Evolutionary conservation across 1,284 basidiomycete species (phyloP), one percentile per base, ranked within the genome.

Genomic region (Ustanciosporium gigantosporum): DNA sequence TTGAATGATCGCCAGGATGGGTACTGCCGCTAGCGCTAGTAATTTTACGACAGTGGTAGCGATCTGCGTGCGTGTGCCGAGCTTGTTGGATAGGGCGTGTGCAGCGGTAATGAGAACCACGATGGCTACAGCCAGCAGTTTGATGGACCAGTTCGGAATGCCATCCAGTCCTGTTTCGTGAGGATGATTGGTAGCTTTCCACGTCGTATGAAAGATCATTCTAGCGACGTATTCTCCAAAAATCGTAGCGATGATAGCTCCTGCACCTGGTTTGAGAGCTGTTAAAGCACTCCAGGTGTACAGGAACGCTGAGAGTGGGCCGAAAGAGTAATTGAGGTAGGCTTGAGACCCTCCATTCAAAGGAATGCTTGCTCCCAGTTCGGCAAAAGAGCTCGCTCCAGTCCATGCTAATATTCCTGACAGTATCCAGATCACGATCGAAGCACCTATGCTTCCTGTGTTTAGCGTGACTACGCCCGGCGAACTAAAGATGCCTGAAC

Each of bases 141-240:
- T 95, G 80, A 90, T 90, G n/a, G 88, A 86, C 91, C 91, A 95
- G 59, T 88, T 84, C 25, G 93, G 91, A 45, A 94, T 87, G 34
- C 84, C 85, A 70, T 89, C 86, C 6, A 66, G 47, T 85, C 83
- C 73, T 83, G 47, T 80, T 82, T 73, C 87, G 85, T 84, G 85
- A 86, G 73, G 89, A 83, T 56, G 89, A 81, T 62, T 87, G 16
- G 52, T 25, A 0, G 50, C 47, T 43, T 65, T 44, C 82, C 48
- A 52, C 8, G 68, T 73, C 6, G 78, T 67, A 41, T 83, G 81
- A 39, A 79, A 81, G 17, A 83, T 44, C 36, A 83, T 79, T 5
- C 82, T 76, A 34, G 81, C 94, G 48, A 95, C 78, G 76, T 98
- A 98, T 80, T 98, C 94, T 86, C 66, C 70, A 55, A 74, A 68